Base-by-base conservation (phyloP, 768 basidiomycete genomes). In the Kwoniella botswanensis region DNA sequence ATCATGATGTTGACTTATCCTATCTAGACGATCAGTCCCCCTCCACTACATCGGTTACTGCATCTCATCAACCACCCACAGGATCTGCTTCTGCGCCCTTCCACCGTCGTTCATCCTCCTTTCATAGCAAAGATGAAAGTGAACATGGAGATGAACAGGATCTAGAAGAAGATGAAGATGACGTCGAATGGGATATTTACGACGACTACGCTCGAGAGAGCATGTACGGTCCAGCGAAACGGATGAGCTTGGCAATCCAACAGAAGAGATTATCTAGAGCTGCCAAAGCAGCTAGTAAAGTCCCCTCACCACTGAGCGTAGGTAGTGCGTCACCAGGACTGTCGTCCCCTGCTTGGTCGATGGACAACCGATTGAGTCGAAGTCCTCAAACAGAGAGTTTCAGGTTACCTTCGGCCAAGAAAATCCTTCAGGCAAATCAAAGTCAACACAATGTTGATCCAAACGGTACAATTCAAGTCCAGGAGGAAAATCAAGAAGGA, bases 161-260 rank as follows among this genome's bases (percentile, higher is more conserved):
- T n/a, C 68, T 67, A 11, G 68, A 65, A 1, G 63, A 68, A 53
- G 63, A 67, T 12, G 12, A 17, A 6, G 61, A 63, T 18, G 71
- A 72, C 41, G 65, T 46, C 21, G 77, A 78, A 21, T 82, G 80
- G 80, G 80, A 82, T 57, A 82, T 82, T 18, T 82, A 82, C 68
- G 79, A 68, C 59, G 73, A 77, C 26, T 80, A 82, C 65, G 79
- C 77, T 12, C 52, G 79, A 44, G 78, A 81, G 22, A 76, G 75
- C 60, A 76, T 81, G 80, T 81, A 79, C 57, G 73, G 58, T 52
- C 63, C 63, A 13, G 64, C 57, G 2, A 59, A 65, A 53, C 71
- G 64, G 21, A 64, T 69, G 64, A 59, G 53, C 35, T 35, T 69
- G 26, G 74, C 70, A 52, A 61, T 64, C 1, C 67, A 65, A 41